Evolutionary conservation across 1,284 basidiomycete genomes (phyloP).

Genomic region (Ceratobasidium sp.): DNA sequence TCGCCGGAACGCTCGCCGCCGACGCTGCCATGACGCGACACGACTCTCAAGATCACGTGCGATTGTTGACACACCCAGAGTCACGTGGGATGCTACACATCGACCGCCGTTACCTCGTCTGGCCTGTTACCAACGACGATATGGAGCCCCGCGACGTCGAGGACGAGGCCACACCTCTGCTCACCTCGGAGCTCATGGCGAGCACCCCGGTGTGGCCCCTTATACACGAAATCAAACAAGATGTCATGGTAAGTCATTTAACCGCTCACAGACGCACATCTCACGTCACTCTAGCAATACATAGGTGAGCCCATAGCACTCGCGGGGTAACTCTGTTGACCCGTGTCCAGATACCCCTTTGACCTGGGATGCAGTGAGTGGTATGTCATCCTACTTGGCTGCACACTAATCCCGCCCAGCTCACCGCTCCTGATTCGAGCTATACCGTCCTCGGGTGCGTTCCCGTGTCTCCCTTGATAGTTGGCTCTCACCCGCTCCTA

Average conservation of each 20-base stretch:
- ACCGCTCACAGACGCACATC: slow-evolving; percentile 1
- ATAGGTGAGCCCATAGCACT: slow-evolving; percentile 61
- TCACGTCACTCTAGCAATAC: slow-evolving; percentile 62
- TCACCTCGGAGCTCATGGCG: slow-evolving; percentile 42
- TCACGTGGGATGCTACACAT: slow-evolving; percentile 29
- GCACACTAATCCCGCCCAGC: slow-evolving; percentile 52
- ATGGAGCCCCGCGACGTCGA: slow-evolving; percentile 41
- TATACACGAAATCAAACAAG: slow-evolving; percentile 46
- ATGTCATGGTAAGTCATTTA: slow-evolving; percentile 38
- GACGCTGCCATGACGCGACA: slow-evolving; percentile 46
- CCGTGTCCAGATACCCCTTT: slow-evolving; percentile 73
- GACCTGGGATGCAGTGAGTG: slow-evolving; percentile 70
- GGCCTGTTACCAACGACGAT: slow-evolving; percentile 5
- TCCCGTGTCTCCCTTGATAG: slow-evolving; percentile 50
- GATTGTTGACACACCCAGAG: slow-evolving; percentile 6
- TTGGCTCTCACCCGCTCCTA: slow-evolving; percentile 53
- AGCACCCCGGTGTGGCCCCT: slow-evolving; percentile 45
- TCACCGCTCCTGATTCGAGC: slow-evolving; percentile 83
- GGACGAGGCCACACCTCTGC: slow-evolving; percentile 37
- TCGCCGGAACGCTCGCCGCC: slow-evolving; percentile 43
- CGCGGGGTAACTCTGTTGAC: not conserved
- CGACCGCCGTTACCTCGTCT: not conserved
- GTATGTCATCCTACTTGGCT: slow-evolving; percentile 49
- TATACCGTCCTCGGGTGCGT: slow-evolving; percentile 76
- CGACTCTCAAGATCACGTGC: slow-evolving; percentile 43